phyloP scores from a whole-genome alignment of 2,329 filamentous ascomycete genomes.

The Alternaria tenuissima region DNA sequence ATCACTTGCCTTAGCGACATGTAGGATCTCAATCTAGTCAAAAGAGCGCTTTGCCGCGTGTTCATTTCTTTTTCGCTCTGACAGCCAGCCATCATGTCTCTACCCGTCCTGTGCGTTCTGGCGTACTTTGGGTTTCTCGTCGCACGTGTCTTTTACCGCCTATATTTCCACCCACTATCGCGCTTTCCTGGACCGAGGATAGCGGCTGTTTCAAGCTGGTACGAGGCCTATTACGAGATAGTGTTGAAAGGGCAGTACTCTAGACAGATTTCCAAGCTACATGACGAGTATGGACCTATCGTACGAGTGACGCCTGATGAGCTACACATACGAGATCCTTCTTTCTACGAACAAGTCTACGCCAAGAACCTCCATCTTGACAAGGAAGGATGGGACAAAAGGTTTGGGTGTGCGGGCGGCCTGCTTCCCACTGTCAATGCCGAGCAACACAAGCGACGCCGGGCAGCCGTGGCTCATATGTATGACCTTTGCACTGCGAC shows the following conservation, averaged over 20 bases:
- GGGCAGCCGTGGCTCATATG: conserved; percentile 45
- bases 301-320: conserved; percentile 55
- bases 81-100: conserved; percentile 18
- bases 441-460: conserved; percentile 41
- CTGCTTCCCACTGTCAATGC: conserved; percentile 41
- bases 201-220: conserved; percentile 44
- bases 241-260: conserved; percentile 43
- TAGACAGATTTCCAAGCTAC: conserved; percentile 39
- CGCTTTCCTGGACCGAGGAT: conserved; percentile 55
- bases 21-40: neutral
- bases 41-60: conserved; percentile 2
- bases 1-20: conserved; percentile 4
- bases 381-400: conserved; percentile 48
- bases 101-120: conserved; percentile 19
- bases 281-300: conserved; percentile 50
- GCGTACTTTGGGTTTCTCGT: conserved; percentile 26
- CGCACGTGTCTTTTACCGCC: conserved; percentile 46
- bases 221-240: conserved; percentile 49
- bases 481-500: conserved; percentile 19
- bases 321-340: conserved; percentile 54
- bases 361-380: conserved; percentile 40
- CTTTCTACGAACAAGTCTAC: conserved; percentile 50
- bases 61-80: neutral
- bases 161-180: conserved; percentile 56
- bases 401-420: conserved; percentile 40